Evolutionary conservation across 106 monocot genomes (phyloP), one percentile per base, ranked within the genome.

Genomic region (Ottelia alismoides): DNA sequence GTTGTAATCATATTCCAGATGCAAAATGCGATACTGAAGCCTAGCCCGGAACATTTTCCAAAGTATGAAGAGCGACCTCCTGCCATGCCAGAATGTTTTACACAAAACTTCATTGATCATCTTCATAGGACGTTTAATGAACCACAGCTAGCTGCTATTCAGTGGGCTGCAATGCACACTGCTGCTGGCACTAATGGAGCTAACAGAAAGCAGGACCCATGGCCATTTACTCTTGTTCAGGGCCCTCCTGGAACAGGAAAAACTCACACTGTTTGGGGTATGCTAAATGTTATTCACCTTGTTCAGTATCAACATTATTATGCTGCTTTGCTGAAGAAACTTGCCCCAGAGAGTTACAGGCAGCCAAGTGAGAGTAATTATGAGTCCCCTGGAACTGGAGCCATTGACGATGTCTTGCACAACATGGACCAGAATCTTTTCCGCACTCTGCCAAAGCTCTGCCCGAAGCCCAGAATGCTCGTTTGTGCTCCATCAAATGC

Each of bases 261-360:
- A 62, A 96, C 96, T 10, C 88, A 96, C 62, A 96, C 96, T 9
- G 96, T 96, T 1, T 96, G 96, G 96, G 96, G 96, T 10, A 96
- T 96, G 96, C 69, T 96, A 53, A 96, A 96, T 74, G 96, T 96
- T 2, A 96, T 96, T 31, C 96, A 96, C 74, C 82, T 96, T 3
- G 96, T 96, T 7, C 96, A 96, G 54, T 96, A 89, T 74, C 96
- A 96, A 50, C 89, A 96, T 52, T 96, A 96, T 43, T 96, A 96
- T 26, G 70, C 78, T 27, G 88, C 88, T n/a, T 62, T 96, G 28
- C 81, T 96, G 11, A 96, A 96, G 70, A 89, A 96, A 63, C 89
- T 96, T 53, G 88, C 96, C 57, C 96, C 96, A 1, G 96, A 96
- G 65, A 96, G 89, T 61, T 89, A 82, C 66, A 89, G 89, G 58